Percentiles rank a stretch among this genome's conserved stretches.
phyloP scores from a whole-genome alignment of 139 green algal genomes.

The Haematococcus lacustris region DNA sequence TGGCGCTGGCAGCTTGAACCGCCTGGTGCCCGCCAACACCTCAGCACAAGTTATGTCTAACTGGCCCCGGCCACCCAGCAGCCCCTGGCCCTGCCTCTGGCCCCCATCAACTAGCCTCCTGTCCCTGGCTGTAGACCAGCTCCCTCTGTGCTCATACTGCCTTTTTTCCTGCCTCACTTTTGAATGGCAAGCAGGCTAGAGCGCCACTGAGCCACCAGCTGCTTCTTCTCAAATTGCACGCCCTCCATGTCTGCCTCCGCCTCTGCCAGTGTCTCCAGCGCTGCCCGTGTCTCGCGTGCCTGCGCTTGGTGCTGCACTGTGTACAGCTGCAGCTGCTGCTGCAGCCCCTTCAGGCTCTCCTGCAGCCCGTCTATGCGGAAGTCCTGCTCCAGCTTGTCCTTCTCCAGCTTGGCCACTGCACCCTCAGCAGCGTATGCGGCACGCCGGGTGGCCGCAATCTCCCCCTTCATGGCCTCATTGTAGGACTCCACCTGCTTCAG shows the following conservation, averaged over 20 bases:
- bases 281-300: conserved; percentile 59
- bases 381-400: conserved; percentile 81
- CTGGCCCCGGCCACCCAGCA: too few species aligned
- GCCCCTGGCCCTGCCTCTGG: too few species aligned
- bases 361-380: conserved; percentile 40
- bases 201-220: conserved; percentile 79
- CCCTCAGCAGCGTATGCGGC: conserved; percentile 77
- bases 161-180: too few species aligned
- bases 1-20: too few species aligned
- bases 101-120: not conserved
- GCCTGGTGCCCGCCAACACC: too few species aligned
- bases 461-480: conserved; percentile 60
- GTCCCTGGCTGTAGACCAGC: too few species aligned
- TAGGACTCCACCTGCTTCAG: conserved; percentile 61
- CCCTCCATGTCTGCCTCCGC: conserved; percentile 74
- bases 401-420: conserved; percentile 63
- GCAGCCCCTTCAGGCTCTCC: conserved; percentile 42
- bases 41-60: too few species aligned
- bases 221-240: conserved; percentile 86
- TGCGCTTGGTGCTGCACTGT: conserved; percentile 65
- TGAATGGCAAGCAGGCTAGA: conserved; percentile 63
- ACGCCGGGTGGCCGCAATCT: conserved; percentile 78
- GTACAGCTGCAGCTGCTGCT: conserved; percentile 54
- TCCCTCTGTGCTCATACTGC: too few species aligned
- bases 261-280: conserved; percentile 65